Conservation (phyloP, 2,329 filamentous ascomycete genomes). For the Chalara sp. region DNA sequence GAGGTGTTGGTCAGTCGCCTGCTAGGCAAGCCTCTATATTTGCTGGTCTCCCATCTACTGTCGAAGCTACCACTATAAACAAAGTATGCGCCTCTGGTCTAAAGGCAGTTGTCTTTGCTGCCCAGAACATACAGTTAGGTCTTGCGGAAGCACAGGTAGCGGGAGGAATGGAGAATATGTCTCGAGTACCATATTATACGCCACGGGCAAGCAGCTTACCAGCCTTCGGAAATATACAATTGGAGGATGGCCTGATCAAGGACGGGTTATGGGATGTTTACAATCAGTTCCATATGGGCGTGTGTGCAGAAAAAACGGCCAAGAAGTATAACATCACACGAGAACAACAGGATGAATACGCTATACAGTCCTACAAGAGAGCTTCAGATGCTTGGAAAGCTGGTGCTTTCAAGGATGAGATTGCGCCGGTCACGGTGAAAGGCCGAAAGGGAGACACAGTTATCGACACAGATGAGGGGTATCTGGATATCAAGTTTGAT, state of each 20-base stretch:
- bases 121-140: constrained; percentile 90
- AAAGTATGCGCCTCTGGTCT: constrained; percentile 96
- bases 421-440: constrained; percentile 80
- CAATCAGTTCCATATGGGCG: constrained; percentile 95
- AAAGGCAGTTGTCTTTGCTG: constrained; percentile 85
- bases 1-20: constrained; percentile 77
- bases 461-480: constrained; percentile 81
- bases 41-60: constrained; percentile 70
- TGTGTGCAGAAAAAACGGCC: constrained; percentile 89
- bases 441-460: constrained; percentile 76
- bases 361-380: constrained; percentile 81
- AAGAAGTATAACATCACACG: constrained; percentile 78
- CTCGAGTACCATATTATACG: constrained; percentile 83
- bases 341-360: constrained; percentile 85
- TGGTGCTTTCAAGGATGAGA: constrained; percentile 80
- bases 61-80: constrained; percentile 91
- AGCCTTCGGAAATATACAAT: constrained; percentile 77
- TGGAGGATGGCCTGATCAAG: constrained; percentile 89
- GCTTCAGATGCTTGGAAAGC: constrained; percentile 85
- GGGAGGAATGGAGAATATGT: constrained; percentile 98
- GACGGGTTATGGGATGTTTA: constrained; percentile 96
- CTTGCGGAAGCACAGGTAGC: constrained; percentile 83
- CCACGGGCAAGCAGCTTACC: constrained; percentile 75
- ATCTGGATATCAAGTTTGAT: constrained; percentile 76
- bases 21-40: constrained; percentile 87